Base-by-base conservation (phyloP, 2,329 filamentous ascomycete species). In the Juglanconis oblonga region DNA sequence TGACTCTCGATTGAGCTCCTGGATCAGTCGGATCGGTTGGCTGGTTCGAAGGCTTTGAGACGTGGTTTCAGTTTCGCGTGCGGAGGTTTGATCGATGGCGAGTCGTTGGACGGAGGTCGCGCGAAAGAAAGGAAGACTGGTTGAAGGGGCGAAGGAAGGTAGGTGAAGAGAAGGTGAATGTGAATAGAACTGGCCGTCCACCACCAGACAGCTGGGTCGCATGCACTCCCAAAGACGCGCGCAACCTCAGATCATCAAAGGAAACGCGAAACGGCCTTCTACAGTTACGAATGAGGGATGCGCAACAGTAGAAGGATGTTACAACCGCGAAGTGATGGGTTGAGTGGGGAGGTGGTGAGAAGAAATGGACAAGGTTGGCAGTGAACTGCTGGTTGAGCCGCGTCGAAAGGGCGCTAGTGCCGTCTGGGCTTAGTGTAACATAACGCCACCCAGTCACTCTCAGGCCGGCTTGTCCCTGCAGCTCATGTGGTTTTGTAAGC, bases 171-270 rank as follows among this genome's bases (percentile, higher is more conserved):
- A n/a, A 49, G 14, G 17, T 51, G 53, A 47, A 35, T 52, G 53
- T 49, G 56, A 58, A 62, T 64, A 64, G 59, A 64, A 64, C 59
- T 59, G 53, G 59, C 55, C 55, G 55, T 47, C 62, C 49, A 59
- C 56, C 56, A 59, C 48, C 58, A 55, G 45, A 40, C 62, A 58
- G 59, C 62, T 61, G 55, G 57, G 51, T 51, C 62, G 59, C 62
- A 64, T 57, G 53, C 48, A 58, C 59, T 62, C 59, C 24, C 57
- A 49, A 58, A 57, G 59, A 50, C 32, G 50, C 62, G 50, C 52
- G 40, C 49, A 55, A 36, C 35, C 55, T 59, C 53, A 57, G 49
- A 57, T 53, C 59, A 62, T 64, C 59, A 52, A 64, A 64, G 17
- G 11, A 31, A 61, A 52, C 14, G 49, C 32, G 38, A 7, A n/a